Percentiles rank a stretch among this genome's conserved stretches.
Evolutionary conservation across 345 rosid species (phyloP).

Genomic region (Gossypium raimondii): DNA sequence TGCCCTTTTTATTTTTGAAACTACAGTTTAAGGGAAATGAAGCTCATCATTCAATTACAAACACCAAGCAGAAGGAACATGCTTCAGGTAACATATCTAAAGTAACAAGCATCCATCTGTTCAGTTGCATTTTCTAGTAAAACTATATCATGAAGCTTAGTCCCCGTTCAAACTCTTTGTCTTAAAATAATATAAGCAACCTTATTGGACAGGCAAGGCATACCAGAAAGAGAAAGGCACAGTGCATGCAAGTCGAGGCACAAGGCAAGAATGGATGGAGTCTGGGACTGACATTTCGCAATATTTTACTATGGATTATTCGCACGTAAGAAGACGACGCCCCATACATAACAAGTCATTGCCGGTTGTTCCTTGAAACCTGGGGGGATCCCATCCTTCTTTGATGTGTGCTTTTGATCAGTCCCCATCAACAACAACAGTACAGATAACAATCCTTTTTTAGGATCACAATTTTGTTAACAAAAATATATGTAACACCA

Average conservation of each 20-base stretch:
- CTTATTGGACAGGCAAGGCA: neutral
- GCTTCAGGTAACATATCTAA: conserved; percentile 7
- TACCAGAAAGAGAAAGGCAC: neutral
- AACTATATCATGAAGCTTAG: neutral
- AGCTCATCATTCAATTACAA: conserved; percentile 6
- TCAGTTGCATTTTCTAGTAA: neutral
- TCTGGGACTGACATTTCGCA: conserved; percentile 2
- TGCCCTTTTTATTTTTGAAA: neutral
- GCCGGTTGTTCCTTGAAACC: conserved; percentile 18
- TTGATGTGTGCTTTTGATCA: neutral
- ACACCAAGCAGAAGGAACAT: conserved; percentile 5
- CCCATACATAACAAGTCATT: conserved; percentile 21
- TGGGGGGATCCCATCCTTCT: neutral
- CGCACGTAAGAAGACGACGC: conserved; percentile 18
- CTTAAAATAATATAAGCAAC: no score
- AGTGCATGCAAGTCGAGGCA: conserved; percentile 5
- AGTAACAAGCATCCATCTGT: neutral
- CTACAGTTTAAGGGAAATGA: conserved; percentile 11
- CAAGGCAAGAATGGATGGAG: conserved; percentile 15
- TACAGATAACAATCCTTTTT: neutral
- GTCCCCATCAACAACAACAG: neutral
- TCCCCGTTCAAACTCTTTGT: neutral
- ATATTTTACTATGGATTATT: conserved; percentile 19
- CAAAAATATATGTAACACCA: neutral
- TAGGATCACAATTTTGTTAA: neutral